Evolutionary conservation across 2,329 filamentous ascomycete species (phyloP).

Genomic region (Phyllosticta citribraziliensis): DNA sequence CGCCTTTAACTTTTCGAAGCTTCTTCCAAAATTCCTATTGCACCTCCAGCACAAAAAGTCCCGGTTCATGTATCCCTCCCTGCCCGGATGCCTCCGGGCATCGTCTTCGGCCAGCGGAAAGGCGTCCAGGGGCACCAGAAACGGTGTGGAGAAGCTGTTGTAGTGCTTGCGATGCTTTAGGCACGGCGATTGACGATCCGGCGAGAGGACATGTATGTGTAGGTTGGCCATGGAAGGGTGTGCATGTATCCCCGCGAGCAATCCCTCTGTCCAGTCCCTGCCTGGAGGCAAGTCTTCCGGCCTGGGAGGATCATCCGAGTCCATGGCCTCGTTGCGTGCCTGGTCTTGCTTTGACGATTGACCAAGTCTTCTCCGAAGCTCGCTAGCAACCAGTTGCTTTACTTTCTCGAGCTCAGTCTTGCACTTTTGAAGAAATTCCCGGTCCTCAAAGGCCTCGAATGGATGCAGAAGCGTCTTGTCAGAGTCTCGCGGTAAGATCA

Average conservation of each 20-base stretch:
- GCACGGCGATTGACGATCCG: constrained; percentile 63
- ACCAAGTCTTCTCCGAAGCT: constrained; percentile 63
- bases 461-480: constrained; percentile 57
- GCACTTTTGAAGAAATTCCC: constrained; percentile 56
- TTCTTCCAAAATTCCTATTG: constrained; percentile 60
- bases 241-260: constrained; percentile 73
- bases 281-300: constrained; percentile 50
- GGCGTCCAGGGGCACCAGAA: constrained; percentile 68
- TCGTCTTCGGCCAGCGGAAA: constrained; percentile 67
- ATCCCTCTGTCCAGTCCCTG: constrained; percentile 66
- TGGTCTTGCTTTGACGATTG: constrained; percentile 53
- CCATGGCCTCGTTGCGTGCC: constrained; percentile 54
- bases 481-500: constrained; percentile 70
- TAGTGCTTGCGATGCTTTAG: constrained; percentile 82
- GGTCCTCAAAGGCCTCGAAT: constrained; percentile 64
- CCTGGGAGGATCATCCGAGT: constrained; percentile 26
- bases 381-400: constrained; percentile 56
- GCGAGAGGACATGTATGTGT: constrained; percentile 78
- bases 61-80: constrained; percentile 49
- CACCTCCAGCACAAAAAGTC: constrained; percentile 83
- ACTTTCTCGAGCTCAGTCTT: constrained; percentile 52
- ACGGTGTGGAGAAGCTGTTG: constrained; percentile 79
- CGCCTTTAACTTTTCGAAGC: constrained; percentile 62
- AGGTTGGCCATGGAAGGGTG: constrained; percentile 86
- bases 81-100: constrained; percentile 46